A percentile compares a stretch with the other conserved stretches of the same genome.
Conservation (phyloP, 192 early-diverging fungal species). For the Backusella westeae region DNA sequence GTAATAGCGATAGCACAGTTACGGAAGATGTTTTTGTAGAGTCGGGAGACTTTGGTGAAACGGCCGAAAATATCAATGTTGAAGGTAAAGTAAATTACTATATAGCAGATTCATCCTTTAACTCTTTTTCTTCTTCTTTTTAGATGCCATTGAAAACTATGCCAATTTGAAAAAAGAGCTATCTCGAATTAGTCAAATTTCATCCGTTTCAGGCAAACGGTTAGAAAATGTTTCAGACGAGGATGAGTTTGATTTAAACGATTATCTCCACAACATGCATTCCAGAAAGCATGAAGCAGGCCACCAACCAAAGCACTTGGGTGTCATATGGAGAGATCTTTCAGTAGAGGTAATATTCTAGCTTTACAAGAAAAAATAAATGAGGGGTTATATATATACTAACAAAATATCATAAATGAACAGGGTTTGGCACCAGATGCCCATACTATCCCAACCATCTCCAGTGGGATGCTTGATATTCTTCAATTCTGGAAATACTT, state of each 20-base stretch:
- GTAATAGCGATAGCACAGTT: neutral
- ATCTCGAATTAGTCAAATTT: slow-evolving; percentile 17
- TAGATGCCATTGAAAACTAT: slow-evolving; percentile 26
- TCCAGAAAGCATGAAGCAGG: neutral
- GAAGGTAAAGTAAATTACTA: neutral
- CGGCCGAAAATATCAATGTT: neutral
- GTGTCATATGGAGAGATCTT: slow-evolving; percentile 29
- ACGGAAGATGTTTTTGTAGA: neutral
- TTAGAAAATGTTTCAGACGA: slow-evolving; percentile 11
- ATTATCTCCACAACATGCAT: slow-evolving; percentile 16
- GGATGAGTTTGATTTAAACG: slow-evolving; percentile 25
- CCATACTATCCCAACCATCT: slow-evolving; percentile 18
- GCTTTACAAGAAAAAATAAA: neutral
- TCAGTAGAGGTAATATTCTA: slow-evolving; percentile 15
- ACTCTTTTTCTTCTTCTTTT: no score
- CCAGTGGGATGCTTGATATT: neutral
- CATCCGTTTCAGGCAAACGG: slow-evolving; percentile 4
- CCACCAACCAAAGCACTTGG: slow-evolving; percentile 11
- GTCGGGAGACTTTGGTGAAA: neutral
- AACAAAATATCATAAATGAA: no score
- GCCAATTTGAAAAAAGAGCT: slow-evolving; percentile 23
- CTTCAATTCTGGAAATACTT: neutral
- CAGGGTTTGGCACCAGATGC: slow-evolving; percentile 28
- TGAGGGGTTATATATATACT: no score
- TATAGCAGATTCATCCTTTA: no score